These are phyloP conservation scores for Lycium barbarum DNA, from an alignment of 257 asterid genomes.

Conservation along the genomic window DNA sequence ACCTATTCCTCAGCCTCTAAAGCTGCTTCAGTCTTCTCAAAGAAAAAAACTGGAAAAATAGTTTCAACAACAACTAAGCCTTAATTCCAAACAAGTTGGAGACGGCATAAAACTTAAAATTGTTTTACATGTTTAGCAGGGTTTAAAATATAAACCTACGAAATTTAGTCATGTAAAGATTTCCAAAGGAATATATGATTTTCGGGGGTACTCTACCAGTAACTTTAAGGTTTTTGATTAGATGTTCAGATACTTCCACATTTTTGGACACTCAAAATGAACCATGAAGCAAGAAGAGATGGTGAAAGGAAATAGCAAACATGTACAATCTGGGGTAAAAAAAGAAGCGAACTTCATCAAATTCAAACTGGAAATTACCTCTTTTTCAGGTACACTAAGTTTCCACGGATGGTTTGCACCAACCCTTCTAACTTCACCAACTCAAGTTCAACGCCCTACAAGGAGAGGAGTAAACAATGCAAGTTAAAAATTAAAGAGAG, in stretches of 20 bases:
- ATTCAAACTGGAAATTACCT: not conserved
- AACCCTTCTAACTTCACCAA: not conserved
- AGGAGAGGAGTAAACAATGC: not conserved
- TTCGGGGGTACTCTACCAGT: not conserved
- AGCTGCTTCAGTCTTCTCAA: not conserved
- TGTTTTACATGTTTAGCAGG: not conserved
- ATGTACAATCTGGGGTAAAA: not conserved
- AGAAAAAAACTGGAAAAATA: not conserved
- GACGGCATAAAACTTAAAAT: not conserved
- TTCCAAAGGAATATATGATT: not conserved
- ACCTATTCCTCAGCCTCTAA: not conserved
- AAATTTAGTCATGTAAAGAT: not conserved
- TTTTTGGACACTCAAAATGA: not conserved
- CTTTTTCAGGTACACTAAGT: slow-evolving; percentile 4
- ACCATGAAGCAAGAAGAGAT: not conserved
- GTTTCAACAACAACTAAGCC: no score
- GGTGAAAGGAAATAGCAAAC: not conserved
- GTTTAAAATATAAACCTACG: not conserved
- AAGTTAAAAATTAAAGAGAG: not conserved
- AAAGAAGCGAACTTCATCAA: slow-evolving; percentile 21
- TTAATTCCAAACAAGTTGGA: no score
- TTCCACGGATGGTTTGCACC: not conserved
- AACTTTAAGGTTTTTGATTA: no score
- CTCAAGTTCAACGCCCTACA: not conserved
- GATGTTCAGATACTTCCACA: no score